A percentile compares a stretch with the other conserved stretches of the same genome.
Evolutionary conservation across 371 early-diverging fungal species (phyloP).

Genomic region (Mortierella sp.): DNA sequence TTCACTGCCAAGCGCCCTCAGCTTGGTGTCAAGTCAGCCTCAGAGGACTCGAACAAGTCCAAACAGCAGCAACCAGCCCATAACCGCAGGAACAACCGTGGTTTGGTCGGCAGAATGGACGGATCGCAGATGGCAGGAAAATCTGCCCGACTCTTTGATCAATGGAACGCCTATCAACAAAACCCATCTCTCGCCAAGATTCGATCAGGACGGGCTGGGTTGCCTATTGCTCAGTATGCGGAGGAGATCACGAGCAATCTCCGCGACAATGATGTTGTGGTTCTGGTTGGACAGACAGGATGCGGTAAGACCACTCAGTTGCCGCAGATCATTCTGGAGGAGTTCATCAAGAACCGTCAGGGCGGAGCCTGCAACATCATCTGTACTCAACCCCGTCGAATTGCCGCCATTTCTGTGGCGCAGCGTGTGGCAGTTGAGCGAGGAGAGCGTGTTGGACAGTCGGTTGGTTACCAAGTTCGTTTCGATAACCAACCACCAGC

Average conservation of each 20-base stretch:
- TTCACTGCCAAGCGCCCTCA: constrained; percentile 41
- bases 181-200: constrained; percentile 42
- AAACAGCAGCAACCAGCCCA: constrained; percentile 15
- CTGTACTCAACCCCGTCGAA: constrained; percentile 89
- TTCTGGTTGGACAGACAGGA: constrained; percentile 86
- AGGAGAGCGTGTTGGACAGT: constrained; percentile 60
- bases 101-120: constrained; percentile 47
- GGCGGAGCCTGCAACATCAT: constrained; percentile 68
- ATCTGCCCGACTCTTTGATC: constrained; percentile 51
- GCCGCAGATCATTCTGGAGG: constrained; percentile 80
- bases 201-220: constrained; percentile 37
- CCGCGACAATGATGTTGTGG: constrained; percentile 68
- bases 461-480: constrained; percentile 80
- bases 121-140: constrained; percentile 47
- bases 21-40: constrained; percentile 12
- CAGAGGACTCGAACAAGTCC: constrained; percentile 12
- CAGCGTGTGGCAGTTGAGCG: constrained; percentile 81
- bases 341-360: constrained; percentile 50
- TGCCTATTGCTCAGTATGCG: constrained; percentile 58
- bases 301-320: constrained; percentile 89
- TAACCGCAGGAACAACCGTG: constrained; percentile 34
- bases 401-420: constrained; percentile 90
- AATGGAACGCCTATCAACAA: constrained; percentile 34
- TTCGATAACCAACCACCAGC: constrained; percentile 67
- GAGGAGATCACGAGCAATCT: constrained; percentile 64